phyloP scores from a whole-genome alignment of 2,329 filamentous ascomycete species.

The Penicillium freii region DNA sequence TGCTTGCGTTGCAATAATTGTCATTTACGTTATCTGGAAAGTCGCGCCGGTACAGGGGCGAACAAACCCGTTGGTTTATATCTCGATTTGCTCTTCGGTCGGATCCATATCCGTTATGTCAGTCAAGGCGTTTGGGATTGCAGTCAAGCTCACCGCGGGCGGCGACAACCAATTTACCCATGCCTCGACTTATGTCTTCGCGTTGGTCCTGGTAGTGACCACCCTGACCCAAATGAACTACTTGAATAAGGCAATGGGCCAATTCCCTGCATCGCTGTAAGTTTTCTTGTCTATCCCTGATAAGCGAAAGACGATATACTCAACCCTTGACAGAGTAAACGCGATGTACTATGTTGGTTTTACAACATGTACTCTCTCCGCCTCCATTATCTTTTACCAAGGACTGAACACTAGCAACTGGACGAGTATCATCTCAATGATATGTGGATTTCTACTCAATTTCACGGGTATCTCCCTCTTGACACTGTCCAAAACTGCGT shows the following conservation, averaged over 20 bases:
- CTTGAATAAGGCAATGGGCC: constrained; percentile 96
- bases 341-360: constrained; percentile 97
- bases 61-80: constrained; percentile 91
- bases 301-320: neutral
- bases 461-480: constrained; percentile 94
- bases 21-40: constrained; percentile 92
- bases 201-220: constrained; percentile 87
- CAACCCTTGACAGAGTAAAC: constrained; percentile 65
- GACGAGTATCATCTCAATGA: constrained; percentile 85
- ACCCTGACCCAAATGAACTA: constrained; percentile 99
- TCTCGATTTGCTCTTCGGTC: constrained; percentile 96
- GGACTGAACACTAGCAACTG: constrained; percentile 93
- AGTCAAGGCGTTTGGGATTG: constrained; percentile 97
- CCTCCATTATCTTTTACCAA: constrained; percentile 91
- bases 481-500: constrained; percentile 40
- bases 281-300: constrained; percentile 33
- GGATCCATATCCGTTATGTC: constrained; percentile 98
- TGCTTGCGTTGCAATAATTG: constrained; percentile 74
- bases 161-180: constrained; percentile 95
- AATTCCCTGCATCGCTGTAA: constrained; percentile 96
- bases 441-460: constrained; percentile 90
- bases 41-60: constrained; percentile 85
- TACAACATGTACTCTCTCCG: constrained; percentile 88
- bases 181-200: constrained; percentile 90
- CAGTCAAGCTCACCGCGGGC: constrained; percentile 86